phyloP scores from a whole-genome alignment of 441 rosid genomes.

The Corymbia citriodora region DNA sequence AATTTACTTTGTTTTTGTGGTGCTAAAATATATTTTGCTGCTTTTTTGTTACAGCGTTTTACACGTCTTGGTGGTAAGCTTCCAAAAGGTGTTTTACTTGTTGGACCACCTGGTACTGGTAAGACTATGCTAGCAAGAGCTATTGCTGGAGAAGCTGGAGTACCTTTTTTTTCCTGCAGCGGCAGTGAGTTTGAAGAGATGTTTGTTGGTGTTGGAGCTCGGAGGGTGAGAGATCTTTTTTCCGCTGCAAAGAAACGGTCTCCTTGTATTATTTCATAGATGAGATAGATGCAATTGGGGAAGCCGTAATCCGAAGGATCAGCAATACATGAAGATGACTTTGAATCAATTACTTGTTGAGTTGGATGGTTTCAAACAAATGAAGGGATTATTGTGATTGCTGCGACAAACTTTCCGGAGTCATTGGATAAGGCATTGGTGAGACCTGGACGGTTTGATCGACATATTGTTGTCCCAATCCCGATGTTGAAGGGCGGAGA shows the following conservation, averaged over 20 bases:
- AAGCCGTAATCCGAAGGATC: slow-evolving; percentile 85
- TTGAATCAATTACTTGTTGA: slow-evolving; percentile 91
- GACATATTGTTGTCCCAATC: slow-evolving; percentile 90
- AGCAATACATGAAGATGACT: slow-evolving; percentile 95
- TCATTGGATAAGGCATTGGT: slow-evolving; percentile 92
- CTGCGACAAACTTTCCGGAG: slow-evolving; percentile 94
- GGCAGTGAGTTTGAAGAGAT: slow-evolving; percentile 99
- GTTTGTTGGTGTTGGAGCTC: slow-evolving; percentile 99
- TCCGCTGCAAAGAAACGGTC: slow-evolving; percentile 92
- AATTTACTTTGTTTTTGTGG: not conserved
- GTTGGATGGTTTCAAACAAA: slow-evolving; percentile 94
- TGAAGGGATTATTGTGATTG: slow-evolving; percentile 92
- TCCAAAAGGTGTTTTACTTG: slow-evolving; percentile 93
- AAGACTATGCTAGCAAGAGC: slow-evolving; percentile 98
- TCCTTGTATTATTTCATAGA: slow-evolving; percentile 95
- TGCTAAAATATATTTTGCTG: not conserved
- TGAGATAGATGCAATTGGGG: slow-evolving; percentile 98
- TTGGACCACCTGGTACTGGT: slow-evolving; percentile 98
- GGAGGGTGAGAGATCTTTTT: slow-evolving; percentile 91
- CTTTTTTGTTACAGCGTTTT: slow-evolving; percentile 56
- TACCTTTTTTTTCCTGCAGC: slow-evolving; percentile 97
- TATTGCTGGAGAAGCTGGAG: slow-evolving; percentile 99
- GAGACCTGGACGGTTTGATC: slow-evolving; percentile 96
- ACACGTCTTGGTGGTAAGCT: slow-evolving; percentile 97
- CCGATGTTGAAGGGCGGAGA: slow-evolving; percentile 90